Percentiles rank a stretch among this genome's conserved stretches.
Evolutionary conservation across 2,329 filamentous ascomycete genomes (phyloP).

Genomic region (Alternaria solani): DNA sequence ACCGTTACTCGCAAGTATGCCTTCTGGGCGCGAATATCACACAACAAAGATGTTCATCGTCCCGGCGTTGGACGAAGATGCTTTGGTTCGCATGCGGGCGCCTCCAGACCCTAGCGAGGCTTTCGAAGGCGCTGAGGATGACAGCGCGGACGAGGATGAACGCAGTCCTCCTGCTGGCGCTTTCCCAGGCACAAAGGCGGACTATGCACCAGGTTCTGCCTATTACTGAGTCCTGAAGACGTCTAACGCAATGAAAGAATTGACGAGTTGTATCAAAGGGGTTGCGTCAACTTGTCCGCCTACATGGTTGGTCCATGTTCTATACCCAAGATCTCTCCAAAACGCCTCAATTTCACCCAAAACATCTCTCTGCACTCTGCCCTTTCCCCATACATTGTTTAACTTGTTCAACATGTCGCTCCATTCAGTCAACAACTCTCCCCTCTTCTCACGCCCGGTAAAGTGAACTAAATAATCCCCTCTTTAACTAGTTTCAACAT

Average conservation of each 20-base stretch:
- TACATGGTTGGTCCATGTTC: background rate
- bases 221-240: slow-evolving; percentile 39
- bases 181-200: slow-evolving; percentile 47
- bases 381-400: slow-evolving; percentile 34
- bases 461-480: slow-evolving; percentile 57
- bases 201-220: slow-evolving; percentile 40
- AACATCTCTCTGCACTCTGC: slow-evolving; percentile 33
- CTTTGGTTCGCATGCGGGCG: slow-evolving; percentile 67
- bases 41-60: slow-evolving; percentile 72
- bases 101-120: slow-evolving; percentile 61
- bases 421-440: slow-evolving; percentile 50
- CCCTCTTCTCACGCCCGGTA: slow-evolving; percentile 47
- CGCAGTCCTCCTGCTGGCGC: slow-evolving; percentile 42
- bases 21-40: slow-evolving; percentile 88
- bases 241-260: background rate
- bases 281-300: background rate
- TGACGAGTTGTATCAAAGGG: background rate
- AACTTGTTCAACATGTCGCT: slow-evolving; percentile 19
- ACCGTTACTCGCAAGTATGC: slow-evolving; percentile 78
- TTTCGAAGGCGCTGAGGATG: slow-evolving; percentile 48
- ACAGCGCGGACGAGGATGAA: slow-evolving; percentile 49
- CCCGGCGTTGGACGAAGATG: slow-evolving; percentile 69
- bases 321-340: slow-evolving; percentile 19
- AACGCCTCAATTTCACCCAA: slow-evolving; percentile 36
- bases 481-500: slow-evolving; percentile 49